These are phyloP conservation scores for Ligustrum vulgare DNA, from an alignment of 257 asterid genomes.

Conservation along the genomic window DNA sequence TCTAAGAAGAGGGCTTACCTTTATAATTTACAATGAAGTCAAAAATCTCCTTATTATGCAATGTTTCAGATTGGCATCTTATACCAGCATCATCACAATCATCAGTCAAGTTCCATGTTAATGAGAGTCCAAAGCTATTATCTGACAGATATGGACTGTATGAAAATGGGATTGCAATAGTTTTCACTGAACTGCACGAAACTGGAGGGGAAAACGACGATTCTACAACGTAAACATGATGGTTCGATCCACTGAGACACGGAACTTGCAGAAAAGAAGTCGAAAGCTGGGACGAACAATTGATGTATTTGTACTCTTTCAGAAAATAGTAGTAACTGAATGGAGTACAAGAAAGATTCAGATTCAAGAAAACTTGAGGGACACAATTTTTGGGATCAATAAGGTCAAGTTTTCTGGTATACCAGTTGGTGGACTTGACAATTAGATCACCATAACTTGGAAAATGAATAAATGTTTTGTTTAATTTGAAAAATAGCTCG, in stretches of 20 bases:
- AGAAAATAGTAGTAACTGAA: constrained; percentile 39
- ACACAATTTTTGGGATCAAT: constrained; percentile 49
- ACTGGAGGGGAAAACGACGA: constrained; percentile 27
- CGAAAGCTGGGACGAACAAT: constrained; percentile 36
- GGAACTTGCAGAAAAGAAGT: constrained; percentile 36
- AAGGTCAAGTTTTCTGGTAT: constrained; percentile 27
- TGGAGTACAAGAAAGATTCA: constrained; percentile 45
- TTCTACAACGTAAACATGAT: constrained; percentile 43
- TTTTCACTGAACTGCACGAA: constrained; percentile 32
- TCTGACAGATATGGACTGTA: constrained; percentile 50
- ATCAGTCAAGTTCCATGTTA: constrained; percentile 37
- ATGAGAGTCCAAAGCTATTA: constrained; percentile 44
- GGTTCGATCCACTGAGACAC: constrained; percentile 34
- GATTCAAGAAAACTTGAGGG: constrained; percentile 48
- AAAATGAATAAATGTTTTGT: constrained; percentile 36
- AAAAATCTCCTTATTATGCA: neutral
- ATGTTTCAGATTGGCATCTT: neutral
- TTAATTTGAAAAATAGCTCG: constrained; percentile 29
- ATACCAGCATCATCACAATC: neutral
- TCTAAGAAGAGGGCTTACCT: constrained; percentile 15
- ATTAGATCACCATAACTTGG: constrained; percentile 39
- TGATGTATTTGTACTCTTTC: constrained; percentile 42
- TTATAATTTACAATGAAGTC: neutral
- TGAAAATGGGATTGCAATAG: constrained; percentile 43
- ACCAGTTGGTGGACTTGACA: constrained; percentile 43